Conservation (phyloP, 2,329 filamentous ascomycete genomes). For the Penicillium sp. region DNA sequence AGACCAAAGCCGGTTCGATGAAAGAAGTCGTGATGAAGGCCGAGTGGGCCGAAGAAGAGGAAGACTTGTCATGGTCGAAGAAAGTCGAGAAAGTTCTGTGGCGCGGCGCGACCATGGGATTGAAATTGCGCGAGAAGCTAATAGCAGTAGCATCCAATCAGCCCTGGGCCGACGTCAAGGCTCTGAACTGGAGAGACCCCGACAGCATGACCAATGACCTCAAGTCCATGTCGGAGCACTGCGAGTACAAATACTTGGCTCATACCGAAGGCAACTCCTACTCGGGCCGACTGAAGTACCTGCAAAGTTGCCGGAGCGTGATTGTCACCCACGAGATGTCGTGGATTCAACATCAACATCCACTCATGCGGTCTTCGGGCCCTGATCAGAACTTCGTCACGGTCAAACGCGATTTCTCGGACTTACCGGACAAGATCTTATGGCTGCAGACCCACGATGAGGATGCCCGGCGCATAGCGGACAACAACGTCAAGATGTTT, state of each 20-base stretch:
- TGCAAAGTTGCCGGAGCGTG: conserved; percentile 49
- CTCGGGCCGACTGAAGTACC: conserved; percentile 50
- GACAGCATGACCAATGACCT: conserved; percentile 37
- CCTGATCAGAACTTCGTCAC: conserved; percentile 47
- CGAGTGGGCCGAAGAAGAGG: conserved; percentile 14
- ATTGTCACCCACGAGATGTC: conserved; percentile 45
- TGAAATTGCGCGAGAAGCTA: conserved; percentile 33
- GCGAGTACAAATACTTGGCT: conserved; percentile 49
- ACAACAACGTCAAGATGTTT: conserved; percentile 45
- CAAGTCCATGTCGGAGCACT: conserved; percentile 49
- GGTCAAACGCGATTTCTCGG: conserved; percentile 52
- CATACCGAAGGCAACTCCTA: conserved; percentile 51
- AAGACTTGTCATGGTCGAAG: conserved; percentile 18
- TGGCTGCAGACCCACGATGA: conserved; percentile 39
- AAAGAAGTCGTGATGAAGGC: conserved; percentile 27
- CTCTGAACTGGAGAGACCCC: conserved; percentile 33
- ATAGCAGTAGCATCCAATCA: conserved; percentile 34
- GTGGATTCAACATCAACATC: conserved; percentile 46
- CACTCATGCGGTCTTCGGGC: conserved; percentile 41
- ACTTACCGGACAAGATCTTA: conserved; percentile 44
- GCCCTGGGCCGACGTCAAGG: conserved; percentile 44
- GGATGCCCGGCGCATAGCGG: conserved; percentile 45
- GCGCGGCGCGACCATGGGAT: conserved; percentile 42
- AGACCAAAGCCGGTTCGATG: conserved; percentile 24
- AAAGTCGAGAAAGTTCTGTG: conserved; percentile 44